Evolutionary conservation across 805 yeast species (phyloP).

Genomic region (Yamadazyma ubonensis): DNA sequence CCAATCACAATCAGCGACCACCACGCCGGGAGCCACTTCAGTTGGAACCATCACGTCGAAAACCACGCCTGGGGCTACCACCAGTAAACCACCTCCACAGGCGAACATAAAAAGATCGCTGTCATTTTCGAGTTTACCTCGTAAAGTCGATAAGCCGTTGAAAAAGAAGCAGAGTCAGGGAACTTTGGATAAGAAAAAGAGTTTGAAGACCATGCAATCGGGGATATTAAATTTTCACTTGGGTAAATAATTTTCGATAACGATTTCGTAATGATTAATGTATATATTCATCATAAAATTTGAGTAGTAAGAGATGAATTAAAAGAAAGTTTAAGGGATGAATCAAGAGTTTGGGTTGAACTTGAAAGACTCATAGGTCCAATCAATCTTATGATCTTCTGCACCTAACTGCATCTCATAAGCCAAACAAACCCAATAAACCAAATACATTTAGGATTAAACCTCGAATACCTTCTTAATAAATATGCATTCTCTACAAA

Average conservation of each 20-base stretch:
- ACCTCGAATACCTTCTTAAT: not conserved
- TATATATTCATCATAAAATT: too few relatives aligned
- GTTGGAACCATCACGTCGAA: too few relatives aligned
- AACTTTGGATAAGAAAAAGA: slow-evolving; percentile 1
- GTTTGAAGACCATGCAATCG: slow-evolving; percentile 25
- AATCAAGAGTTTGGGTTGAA: too few relatives aligned
- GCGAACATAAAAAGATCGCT: not conserved
- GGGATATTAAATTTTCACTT: slow-evolving; percentile 23
- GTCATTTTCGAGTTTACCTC: slow-evolving; percentile 1
- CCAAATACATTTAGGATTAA: slow-evolving; percentile 5
- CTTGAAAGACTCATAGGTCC: too few relatives aligned
- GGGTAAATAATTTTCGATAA: slow-evolving; percentile 14
- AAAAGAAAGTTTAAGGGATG: too few relatives aligned
- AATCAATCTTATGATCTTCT: too few relatives aligned
- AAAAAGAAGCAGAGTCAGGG: slow-evolving; percentile 3
- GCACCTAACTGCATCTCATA: too few relatives aligned
- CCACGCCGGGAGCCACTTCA: not conserved
- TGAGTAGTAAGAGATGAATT: too few relatives aligned
- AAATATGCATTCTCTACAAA: slow-evolving; percentile 5
- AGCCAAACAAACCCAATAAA: too few relatives aligned
- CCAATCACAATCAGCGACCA: not conserved
- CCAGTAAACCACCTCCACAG: too few relatives aligned
- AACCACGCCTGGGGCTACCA: too few relatives aligned
- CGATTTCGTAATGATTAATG: too few relatives aligned
- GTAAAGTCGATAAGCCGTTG: slow-evolving; percentile 6